A percentile compares a stretch with the other conserved stretches of the same genome.
These are phyloP conservation scores for Trichophyton schoenleinii DNA, from an alignment of 2,329 filamentous ascomycete genomes.

Conservation along the genomic window DNA sequence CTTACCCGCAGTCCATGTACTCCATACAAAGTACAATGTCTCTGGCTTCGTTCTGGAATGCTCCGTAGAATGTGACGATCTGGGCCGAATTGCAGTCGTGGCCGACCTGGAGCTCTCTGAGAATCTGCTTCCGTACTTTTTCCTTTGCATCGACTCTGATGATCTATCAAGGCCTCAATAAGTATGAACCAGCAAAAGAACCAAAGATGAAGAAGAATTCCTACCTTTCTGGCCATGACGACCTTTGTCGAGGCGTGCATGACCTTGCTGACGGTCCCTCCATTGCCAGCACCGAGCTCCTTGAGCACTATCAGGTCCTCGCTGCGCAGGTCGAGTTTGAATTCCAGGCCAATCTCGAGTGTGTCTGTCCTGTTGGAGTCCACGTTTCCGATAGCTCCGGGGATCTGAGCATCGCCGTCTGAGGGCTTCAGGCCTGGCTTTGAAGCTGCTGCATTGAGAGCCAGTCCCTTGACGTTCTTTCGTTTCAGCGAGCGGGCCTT, in stretches of 20 bases:
- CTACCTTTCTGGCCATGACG: constrained; percentile 93
- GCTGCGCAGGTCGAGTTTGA: constrained; percentile 79
- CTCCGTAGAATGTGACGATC: constrained; percentile 96
- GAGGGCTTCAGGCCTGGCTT: constrained; percentile 57
- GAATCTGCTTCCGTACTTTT: constrained; percentile 91
- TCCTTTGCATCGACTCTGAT: constrained; percentile 98
- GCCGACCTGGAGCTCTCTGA: constrained; percentile 95
- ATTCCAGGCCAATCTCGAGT: constrained; percentile 93
- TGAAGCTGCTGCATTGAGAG: constrained; percentile 61
- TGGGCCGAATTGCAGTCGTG: constrained; percentile 94
- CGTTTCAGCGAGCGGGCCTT: constrained; percentile 78
- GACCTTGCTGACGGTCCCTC: constrained; percentile 96
- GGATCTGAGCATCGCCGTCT: constrained; percentile 54
- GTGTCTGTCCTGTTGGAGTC: constrained; percentile 53
- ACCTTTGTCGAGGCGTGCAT: constrained; percentile 89
- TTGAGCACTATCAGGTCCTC: constrained; percentile 89
- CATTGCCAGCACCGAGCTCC: constrained; percentile 90
- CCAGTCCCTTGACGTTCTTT: constrained; percentile 96
- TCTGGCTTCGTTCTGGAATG: constrained; percentile 89
- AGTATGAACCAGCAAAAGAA: neutral
- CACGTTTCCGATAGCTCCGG: constrained; percentile 46
- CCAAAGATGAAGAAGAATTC: constrained; percentile 5
- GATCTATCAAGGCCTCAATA: constrained; percentile 44
- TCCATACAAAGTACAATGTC: constrained; percentile 99
- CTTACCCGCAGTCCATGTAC: constrained; percentile 97